Percentiles rank a stretch among this genome's conserved stretches.
These are phyloP conservation scores for Saturnispora kantuleensis DNA, from an alignment of 805 yeast species.

Conservation along the genomic window DNA sequence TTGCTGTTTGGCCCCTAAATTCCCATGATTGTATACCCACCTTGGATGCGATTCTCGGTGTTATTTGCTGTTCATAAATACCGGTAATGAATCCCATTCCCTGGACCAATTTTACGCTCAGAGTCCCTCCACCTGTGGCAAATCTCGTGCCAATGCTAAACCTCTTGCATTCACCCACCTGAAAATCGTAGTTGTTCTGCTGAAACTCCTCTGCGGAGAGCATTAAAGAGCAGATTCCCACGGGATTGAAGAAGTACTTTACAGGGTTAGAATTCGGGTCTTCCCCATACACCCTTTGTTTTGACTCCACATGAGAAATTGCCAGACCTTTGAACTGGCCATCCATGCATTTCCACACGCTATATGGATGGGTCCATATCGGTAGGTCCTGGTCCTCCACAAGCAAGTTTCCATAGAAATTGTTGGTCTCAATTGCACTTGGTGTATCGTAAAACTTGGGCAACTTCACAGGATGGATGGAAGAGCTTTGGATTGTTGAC, in stretches of 20 bases:
- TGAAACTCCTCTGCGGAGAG: conserved; percentile 37
- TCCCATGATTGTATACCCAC: conserved; percentile 54
- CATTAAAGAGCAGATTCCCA: conserved; percentile 53
- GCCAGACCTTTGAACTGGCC: conserved; percentile 47
- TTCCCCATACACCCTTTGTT: conserved; percentile 63
- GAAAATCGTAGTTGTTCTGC: conserved; percentile 13
- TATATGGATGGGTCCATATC: conserved; percentile 76
- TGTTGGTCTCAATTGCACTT: conserved; percentile 63
- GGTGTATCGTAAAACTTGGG: conserved; percentile 33
- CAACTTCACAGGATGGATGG: conserved; percentile 61
- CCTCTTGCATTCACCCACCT: conserved; percentile 25
- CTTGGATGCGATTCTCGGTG: conserved; percentile 46
- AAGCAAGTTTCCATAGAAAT: conserved; percentile 66
- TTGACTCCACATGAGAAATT: conserved; percentile 47
- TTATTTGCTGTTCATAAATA: conserved; percentile 38
- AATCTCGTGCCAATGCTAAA: conserved; percentile 28
- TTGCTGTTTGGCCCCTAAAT: conserved; percentile 29
- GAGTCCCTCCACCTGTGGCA: conserved; percentile 23
- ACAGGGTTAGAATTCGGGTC: conserved; percentile 36
- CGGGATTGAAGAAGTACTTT: conserved; percentile 56
- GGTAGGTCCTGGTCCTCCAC: conserved; percentile 59
- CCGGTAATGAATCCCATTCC: conserved; percentile 79
- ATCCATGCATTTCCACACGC: conserved; percentile 50
- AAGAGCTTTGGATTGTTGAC: conserved; percentile 30
- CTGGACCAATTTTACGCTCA: conserved; percentile 51